These are phyloP conservation scores for Cytospora leucostoma DNA, from an alignment of 2,329 filamentous ascomycete genomes.

Conservation along the genomic window DNA sequence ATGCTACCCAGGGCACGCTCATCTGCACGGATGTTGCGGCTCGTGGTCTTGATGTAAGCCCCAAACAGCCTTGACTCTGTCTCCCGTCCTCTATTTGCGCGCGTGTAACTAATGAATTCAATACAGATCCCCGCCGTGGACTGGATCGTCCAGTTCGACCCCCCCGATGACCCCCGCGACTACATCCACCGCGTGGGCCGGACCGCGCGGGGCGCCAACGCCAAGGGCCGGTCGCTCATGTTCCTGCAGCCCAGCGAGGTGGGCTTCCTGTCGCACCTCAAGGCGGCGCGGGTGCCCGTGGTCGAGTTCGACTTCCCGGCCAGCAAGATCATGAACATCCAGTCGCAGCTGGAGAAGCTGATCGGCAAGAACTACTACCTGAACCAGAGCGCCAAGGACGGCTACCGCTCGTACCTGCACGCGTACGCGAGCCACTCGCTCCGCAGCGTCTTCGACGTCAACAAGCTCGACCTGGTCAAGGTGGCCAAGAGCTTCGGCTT, in stretches of 20 bases:
- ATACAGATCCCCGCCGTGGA: slow-evolving; percentile 83
- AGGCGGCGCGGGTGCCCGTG: slow-evolving; percentile 87
- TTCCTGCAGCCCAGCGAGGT: slow-evolving; percentile 92
- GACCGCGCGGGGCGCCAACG: slow-evolving; percentile 81
- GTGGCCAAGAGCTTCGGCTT: slow-evolving; percentile 86
- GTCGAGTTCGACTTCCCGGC: slow-evolving; percentile 94
- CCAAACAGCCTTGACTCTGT: not conserved
- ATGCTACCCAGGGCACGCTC: slow-evolving; percentile 76
- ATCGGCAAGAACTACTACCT: slow-evolving; percentile 96
- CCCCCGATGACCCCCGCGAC: slow-evolving; percentile 84
- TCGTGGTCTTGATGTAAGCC: slow-evolving; percentile 79
- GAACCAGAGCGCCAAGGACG: slow-evolving; percentile 78
- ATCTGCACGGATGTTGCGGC: slow-evolving; percentile 98
- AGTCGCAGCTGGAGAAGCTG: slow-evolving; percentile 90
- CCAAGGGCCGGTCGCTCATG: slow-evolving; percentile 85
- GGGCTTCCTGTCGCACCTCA: slow-evolving; percentile 88
- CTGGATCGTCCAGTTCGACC: slow-evolving; percentile 96
- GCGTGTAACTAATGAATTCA: slow-evolving; percentile 27
- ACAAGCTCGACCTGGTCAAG: slow-evolving; percentile 80
- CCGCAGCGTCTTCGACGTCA: slow-evolving; percentile 80
- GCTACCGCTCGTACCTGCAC: slow-evolving; percentile 88
- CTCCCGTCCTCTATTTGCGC: not conserved
- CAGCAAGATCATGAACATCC: slow-evolving; percentile 88
- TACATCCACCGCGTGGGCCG: slow-evolving; percentile 97
- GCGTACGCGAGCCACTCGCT: slow-evolving; percentile 88